phyloP scores from a whole-genome alignment of 345 rosid genomes.

The Gossypium mustelinum region DNA sequence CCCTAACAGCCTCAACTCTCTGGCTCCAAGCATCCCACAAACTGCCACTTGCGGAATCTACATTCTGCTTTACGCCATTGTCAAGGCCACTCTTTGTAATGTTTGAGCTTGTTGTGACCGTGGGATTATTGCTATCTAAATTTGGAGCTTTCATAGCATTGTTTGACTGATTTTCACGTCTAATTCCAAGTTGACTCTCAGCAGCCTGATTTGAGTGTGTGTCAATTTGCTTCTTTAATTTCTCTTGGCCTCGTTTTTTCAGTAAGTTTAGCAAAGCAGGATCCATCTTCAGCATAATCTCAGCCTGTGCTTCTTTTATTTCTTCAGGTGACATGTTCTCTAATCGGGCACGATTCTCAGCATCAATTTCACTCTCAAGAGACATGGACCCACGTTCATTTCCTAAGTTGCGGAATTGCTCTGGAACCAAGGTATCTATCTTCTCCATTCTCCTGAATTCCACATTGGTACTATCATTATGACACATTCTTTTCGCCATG shows the following conservation, averaged over 20 bases:
- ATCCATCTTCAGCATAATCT: constrained; percentile 72
- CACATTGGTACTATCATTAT: constrained; percentile 13
- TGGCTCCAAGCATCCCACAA: constrained; percentile 79
- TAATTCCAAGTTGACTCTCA: constrained; percentile 9
- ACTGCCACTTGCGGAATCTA: constrained; percentile 25
- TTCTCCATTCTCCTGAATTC: constrained; percentile 16
- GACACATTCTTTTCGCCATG: constrained; percentile 18
- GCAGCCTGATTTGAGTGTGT: constrained; percentile 24
- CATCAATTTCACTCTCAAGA: constrained; percentile 74
- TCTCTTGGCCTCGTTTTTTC: constrained; percentile 58
- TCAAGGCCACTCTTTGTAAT: constrained; percentile 23
- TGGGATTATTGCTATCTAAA: constrained; percentile 16
- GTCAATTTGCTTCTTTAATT: constrained; percentile 45
- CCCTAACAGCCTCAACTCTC: constrained; percentile 77
- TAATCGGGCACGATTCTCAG: constrained; percentile 60
- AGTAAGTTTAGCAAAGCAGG: constrained; percentile 61
- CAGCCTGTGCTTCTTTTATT: constrained; percentile 75
- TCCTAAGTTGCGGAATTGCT: constrained; percentile 22
- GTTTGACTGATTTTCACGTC: constrained; percentile 25
- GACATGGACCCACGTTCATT: constrained; percentile 35
- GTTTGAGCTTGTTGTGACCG: constrained; percentile 27
- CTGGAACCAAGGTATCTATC: constrained; percentile 12
- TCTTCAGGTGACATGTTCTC: constrained; percentile 68
- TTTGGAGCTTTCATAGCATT: constrained; percentile 29
- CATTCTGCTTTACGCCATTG: constrained; percentile 26